Base-by-base conservation (phyloP, 148 eudicot genomes). In the Amaranthus hypochondriacus region DNA sequence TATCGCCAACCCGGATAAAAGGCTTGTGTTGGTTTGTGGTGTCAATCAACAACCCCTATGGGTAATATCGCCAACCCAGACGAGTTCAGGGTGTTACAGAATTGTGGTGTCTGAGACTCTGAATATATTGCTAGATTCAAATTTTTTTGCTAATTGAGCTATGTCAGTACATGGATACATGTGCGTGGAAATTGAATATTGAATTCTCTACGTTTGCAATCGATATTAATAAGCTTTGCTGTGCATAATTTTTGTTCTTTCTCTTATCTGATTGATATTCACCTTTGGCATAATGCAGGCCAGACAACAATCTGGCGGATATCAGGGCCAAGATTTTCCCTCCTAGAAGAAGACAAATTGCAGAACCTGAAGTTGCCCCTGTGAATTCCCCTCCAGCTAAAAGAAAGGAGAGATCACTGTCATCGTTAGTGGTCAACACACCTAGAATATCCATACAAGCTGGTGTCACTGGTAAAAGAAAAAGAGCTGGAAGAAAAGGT, bases 331-430 rank as follows among this genome's bases (percentile, higher is more conserved):
- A 90, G 81, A 86, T 94, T 60, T 94, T 94, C 76, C 96, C 98
- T 78, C 72, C 78, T 66, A 91, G 83, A 76, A 84, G 87, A 82
- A 81, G 81, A 79, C 87, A 83, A 84, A 78, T 86, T 69, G 86
- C 81, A 77, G 84, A 92, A 71, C 88, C 92, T 79, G 98, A 92
- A 77, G 74, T 77, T 72, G 58, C 78, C 68, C 76, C 88, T 62
- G 70, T 96, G 55, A 71, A 79, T 80, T 71, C 88, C 7, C 83
- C 83, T 2, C 97, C 97, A 21, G 83, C 82, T 62, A 94, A 87
- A 84, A 89, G 97, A 73, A 94, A 94, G 87, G 98, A 94, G 83
- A 90, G 97, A 66, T 94, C 98, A 46, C 87, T 94, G 62, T 94
- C 98, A 4, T 88, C 96, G 15, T 81, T 94, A 80, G 98, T 88